phyloP scores from a whole-genome alignment of 495 filamentous ascomycete genomes.

The Lophiostoma macrostomum region DNA sequence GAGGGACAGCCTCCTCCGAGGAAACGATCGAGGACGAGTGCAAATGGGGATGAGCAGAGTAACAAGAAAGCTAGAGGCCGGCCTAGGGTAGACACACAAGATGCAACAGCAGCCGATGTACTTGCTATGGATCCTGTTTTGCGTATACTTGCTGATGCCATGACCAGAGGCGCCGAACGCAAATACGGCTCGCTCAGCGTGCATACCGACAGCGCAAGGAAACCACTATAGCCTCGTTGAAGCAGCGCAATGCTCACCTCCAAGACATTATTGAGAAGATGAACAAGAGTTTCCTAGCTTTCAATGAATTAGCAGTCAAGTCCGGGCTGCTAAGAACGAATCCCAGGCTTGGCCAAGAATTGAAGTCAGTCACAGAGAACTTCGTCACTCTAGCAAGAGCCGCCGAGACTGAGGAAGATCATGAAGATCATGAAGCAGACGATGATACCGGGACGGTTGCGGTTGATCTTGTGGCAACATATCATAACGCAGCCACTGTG shows the following conservation, averaged over 20 bases:
- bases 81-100: constrained; percentile 66
- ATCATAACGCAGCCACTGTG: constrained; percentile 13
- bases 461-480: constrained; percentile 19
- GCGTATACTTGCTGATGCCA: constrained; percentile 7
- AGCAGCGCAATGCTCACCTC: constrained; percentile 62
- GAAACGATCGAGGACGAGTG: constrained; percentile 28
- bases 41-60: constrained; percentile 21
- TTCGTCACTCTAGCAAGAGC: constrained; percentile 47
- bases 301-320: constrained; percentile 58
- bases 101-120: constrained; percentile 55
- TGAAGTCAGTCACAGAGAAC: constrained; percentile 49
- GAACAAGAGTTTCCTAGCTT: constrained; percentile 67
- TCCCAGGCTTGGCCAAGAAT: constrained; percentile 40
- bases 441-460: constrained; percentile 30
- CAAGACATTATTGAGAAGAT: constrained; percentile 68
- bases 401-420: constrained; percentile 34
- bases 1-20: constrained; percentile 24
- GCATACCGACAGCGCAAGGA: constrained; percentile 85
- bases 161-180: constrained; percentile 73
- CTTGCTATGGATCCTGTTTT: background rate
- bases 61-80: constrained; percentile 52
- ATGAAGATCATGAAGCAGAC: constrained; percentile 34
- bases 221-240: constrained; percentile 70
- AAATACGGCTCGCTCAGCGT: constrained; percentile 80
- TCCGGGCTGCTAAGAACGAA: constrained; percentile 46